Evolutionary conservation across 495 filamentous ascomycete species (phyloP), one percentile per base, ranked within the genome.

Genomic region (Choiromyces venosus): DNA sequence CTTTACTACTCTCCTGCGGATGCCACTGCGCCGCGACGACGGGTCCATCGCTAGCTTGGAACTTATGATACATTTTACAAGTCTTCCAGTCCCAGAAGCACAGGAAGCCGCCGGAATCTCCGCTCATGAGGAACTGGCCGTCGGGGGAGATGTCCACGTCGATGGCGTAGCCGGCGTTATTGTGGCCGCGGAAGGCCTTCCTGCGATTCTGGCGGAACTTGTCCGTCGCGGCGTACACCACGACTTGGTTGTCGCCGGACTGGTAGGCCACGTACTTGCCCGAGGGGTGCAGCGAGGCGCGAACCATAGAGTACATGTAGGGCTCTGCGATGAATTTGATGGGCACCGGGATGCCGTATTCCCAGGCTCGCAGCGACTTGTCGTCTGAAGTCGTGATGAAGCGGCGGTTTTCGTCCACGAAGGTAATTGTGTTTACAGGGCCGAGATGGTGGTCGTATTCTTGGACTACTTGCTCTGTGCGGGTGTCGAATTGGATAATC

Each of bases 51-150:
- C 90, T 88, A 3, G 92, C 93, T 82, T 90, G 85, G 70, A 99
- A 88, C 88, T 98, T 98, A 83, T 95, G 91, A 83, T 91, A 97
- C 92, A 99, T 92, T 84, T 97, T 98, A 79, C 94, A 93, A 46
- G 93, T 97, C 88, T 98, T 99, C 89, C 92, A 98, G 82, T 97
- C 94, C 94, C 94, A 99, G 84, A 97, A 97, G 83, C 92, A 97
- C 65, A 94, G 89, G 78, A 87, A 97, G 35, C 95, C 95, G 52
- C 86, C 93, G 52, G 86, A 90, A 82, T 98, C 96, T 70, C 95
- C 95, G 42, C 87, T 90, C 18, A 86, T 88, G 68, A 98, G 85
- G 80, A 97, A 93, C 80, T 94, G 91, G 4, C 95, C 95, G 80
- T 97, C 95, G 1, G 95, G 95, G 71, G 88, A 91, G 82, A 94